These are phyloP conservation scores for Asterophora lycoperdoides DNA, from an alignment of 768 basidiomycete species.

Conservation along the genomic window DNA sequence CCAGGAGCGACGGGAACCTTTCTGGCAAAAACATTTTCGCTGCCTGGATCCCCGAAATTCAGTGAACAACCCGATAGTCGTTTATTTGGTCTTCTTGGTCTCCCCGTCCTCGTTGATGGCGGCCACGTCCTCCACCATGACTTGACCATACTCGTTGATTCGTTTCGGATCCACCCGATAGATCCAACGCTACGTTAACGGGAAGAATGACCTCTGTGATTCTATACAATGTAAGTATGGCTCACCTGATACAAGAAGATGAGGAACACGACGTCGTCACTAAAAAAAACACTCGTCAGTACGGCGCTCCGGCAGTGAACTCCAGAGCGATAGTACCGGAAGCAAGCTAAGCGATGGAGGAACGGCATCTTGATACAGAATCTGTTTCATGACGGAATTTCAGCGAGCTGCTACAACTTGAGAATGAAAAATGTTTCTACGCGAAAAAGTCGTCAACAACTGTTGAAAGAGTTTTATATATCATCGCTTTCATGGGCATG, in stretches of 20 bases:
- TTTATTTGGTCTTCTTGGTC: constrained; percentile 54
- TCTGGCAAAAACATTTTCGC: not conserved
- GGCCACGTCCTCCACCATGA: constrained; percentile 48
- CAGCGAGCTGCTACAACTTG: constrained; percentile 8
- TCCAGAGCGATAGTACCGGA: constrained; percentile 42
- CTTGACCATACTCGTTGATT: constrained; percentile 95
- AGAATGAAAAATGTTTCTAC: constrained; percentile 39
- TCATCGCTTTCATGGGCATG: constrained; percentile 98
- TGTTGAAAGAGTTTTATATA: constrained; percentile 88
- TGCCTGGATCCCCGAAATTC: not conserved
- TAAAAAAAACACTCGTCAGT: constrained; percentile 21
- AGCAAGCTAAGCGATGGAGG: constrained; percentile 86
- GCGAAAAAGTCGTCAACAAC: constrained; percentile 92
- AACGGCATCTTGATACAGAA: constrained; percentile 98
- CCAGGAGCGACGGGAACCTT: constrained; percentile 11
- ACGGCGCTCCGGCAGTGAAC: constrained; percentile 16
- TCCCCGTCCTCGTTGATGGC: constrained; percentile 42
- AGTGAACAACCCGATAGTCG: not conserved
- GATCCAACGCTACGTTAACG: constrained; percentile 76
- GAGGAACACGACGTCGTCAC: constrained; percentile 88
- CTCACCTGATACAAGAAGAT: constrained; percentile 89
- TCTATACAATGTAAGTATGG: not conserved
- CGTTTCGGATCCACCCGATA: constrained; percentile 94
- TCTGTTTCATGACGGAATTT: constrained; percentile 33
- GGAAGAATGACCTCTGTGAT: constrained; percentile 14